A percentile compares a stretch with the other conserved stretches of the same genome.
These are phyloP conservation scores for Monoraphidium neglectum DNA, from an alignment of 139 green algal genomes.

Conservation along the genomic window DNA sequence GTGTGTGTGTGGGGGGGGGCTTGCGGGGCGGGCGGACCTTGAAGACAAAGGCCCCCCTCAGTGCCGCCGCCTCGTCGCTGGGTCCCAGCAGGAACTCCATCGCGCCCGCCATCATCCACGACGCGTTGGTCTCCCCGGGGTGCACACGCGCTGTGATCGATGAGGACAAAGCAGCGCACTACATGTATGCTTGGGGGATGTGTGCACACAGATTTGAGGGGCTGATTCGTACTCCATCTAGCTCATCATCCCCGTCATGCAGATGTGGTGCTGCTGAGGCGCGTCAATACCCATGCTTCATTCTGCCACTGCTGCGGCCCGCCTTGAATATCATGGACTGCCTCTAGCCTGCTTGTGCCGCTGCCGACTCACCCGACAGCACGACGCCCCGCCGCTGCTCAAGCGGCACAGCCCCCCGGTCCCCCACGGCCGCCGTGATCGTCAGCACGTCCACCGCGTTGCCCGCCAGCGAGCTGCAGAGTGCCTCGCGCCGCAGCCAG, in stretches of 20 bases:
- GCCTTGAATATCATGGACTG: no score
- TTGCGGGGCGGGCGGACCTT: constrained; percentile 62
- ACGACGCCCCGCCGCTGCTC: constrained; percentile 28
- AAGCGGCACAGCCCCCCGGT: constrained; percentile 2
- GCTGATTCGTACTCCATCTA: no score
- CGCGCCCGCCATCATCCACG: constrained; percentile 79
- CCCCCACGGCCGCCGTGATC: constrained; percentile 48
- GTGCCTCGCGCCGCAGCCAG: neutral
- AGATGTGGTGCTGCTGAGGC: no score
- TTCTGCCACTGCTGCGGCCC: no score
- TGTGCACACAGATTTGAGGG: no score
- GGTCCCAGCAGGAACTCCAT: constrained; percentile 64
- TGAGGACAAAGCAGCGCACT: no score
- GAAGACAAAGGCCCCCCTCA: constrained; percentile 71
- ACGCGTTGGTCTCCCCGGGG: constrained; percentile 77
- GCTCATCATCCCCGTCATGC: no score
- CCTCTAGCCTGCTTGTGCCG: neutral
- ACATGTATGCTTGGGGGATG: no score
- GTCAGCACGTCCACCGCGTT: constrained; percentile 68
- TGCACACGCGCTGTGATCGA: constrained; percentile 71
- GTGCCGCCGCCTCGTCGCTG: constrained; percentile 44
- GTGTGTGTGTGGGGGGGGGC: no score
- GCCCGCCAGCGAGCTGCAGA: constrained; percentile 64
- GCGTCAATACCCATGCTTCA: no score
- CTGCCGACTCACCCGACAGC: constrained; percentile 13